Percentiles rank a stretch among this genome's conserved stretches.
Evolutionary conservation across 768 basidiomycete genomes (phyloP).

Genomic region (Panaeolus cyanescens): DNA sequence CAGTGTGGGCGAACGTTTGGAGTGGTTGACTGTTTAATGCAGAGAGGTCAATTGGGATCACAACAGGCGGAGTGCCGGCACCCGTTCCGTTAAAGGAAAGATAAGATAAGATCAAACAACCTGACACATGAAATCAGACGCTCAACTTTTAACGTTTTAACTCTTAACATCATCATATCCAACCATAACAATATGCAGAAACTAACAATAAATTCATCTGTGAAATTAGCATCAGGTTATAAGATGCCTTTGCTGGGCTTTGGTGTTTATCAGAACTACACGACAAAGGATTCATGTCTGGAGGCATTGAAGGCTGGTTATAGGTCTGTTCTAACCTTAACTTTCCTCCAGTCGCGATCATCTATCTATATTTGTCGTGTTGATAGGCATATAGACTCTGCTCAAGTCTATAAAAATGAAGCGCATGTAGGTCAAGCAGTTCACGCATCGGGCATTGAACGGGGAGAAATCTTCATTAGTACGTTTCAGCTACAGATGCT

Average conservation of each 20-base stretch:
- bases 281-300: conserved; percentile 50
- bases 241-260: conserved; percentile 67
- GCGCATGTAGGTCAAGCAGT: conserved; percentile 59
- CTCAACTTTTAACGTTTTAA: background rate
- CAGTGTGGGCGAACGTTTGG: background rate
- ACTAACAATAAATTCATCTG: conserved; percentile 19
- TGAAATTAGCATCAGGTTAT: conserved; percentile 36
- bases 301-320: conserved; percentile 67
- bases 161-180: background rate
- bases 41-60: background rate
- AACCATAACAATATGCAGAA: background rate
- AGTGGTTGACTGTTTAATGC: background rate
- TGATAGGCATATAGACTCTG: conserved; percentile 62
- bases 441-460: conserved; percentile 49
- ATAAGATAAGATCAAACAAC: conserved; percentile 2
- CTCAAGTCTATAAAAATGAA: conserved; percentile 68
- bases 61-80: background rate
- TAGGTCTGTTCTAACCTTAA: conserved; percentile 31
- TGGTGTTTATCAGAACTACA: conserved; percentile 67
- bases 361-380: background rate
- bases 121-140: no score
- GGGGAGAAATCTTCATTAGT: conserved; percentile 73
- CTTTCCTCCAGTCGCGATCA: background rate
- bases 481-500: conserved; percentile 16
- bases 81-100: background rate